Evolutionary conservation across 2,329 filamentous ascomycete genomes (phyloP), one percentile per base, ranked within the genome.

Genomic region (Seiridium cupressi): DNA sequence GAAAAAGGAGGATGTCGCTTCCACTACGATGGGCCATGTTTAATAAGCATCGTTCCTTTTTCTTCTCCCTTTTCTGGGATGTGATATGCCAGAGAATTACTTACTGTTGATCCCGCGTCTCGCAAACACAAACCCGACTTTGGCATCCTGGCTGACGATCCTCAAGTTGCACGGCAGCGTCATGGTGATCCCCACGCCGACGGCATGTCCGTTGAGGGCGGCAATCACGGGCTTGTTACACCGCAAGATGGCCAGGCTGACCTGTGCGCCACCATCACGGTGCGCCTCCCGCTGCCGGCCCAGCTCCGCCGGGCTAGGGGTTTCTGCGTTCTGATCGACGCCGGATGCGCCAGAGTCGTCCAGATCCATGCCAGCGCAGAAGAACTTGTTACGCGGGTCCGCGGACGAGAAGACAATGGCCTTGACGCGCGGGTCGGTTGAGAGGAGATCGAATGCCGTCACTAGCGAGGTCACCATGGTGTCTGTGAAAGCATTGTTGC

Each of bases 91-190:
- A 26, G 18, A 26, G 18, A 26, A 26, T 26, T 26, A 26, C 51
- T 55, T 44, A 55, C 51, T 88, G 61, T 86, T 80, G 67, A 93
- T 80, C 1, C 89, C 90, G 48, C 89, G 81, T 34, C 89, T 83
- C 32, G 83, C 81, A 72, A 93, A 93, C 18, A 92, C 89, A 70
- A 92, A 91, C 57, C 89, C 90, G 63, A 92, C 83, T 69, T 89
- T 89, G 2, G 89, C 87, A 9, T 76, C 74, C 46, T 75, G 70
- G 64, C 83, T 85, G 46, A 78, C 84, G 63, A 89, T 67, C 55
- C 81, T 77, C 57, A 84, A 77, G 54, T 77, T 79, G 57, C 81
- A 81, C 1, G 85, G 79, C 3, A 88, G 76, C 36, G 84, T 84
- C 81, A 87, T 84, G 44, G 85, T 88, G 65, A 87, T 83, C 32